Evolutionary conservation across 2,329 filamentous ascomycete genomes (phyloP).

Genomic region (Microascus cirrosus): DNA sequence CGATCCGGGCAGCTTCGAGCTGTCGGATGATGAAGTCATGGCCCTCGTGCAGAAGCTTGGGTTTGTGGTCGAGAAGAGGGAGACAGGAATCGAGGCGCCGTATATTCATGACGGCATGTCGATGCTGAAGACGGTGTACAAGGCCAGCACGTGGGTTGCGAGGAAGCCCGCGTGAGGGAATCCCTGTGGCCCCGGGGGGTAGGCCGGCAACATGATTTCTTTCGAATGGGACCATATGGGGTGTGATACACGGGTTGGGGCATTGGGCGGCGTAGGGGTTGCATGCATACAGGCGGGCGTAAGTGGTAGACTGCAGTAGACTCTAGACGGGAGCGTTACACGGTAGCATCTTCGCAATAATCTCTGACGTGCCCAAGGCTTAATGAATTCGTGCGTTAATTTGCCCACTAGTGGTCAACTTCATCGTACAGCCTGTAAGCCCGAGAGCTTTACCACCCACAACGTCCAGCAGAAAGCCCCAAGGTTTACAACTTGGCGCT

Average conservation of each 20-base stretch:
- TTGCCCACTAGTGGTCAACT: not conserved
- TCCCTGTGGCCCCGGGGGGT: not conserved
- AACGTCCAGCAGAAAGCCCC: not conserved
- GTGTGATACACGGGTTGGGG: not conserved
- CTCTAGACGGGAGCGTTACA: not conserved
- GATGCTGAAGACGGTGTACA: constrained; percentile 78
- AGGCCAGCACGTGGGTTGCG: constrained; percentile 75
- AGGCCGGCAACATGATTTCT: not conserved
- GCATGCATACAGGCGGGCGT: not conserved
- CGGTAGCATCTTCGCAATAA: not conserved
- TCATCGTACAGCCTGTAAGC: not conserved
- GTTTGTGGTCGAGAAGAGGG: constrained; percentile 58
- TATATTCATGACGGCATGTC: constrained; percentile 81
- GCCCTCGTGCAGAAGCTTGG: constrained; percentile 63
- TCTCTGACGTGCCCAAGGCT: not conserved
- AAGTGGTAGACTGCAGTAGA: not conserved
- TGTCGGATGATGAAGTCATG: constrained; percentile 81
- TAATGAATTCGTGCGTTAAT: not conserved
- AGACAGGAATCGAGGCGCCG: constrained; percentile 54
- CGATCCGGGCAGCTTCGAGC: constrained; percentile 81
- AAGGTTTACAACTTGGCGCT: constrained; percentile 11
- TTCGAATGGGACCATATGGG: not conserved
- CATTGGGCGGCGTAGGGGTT: not conserved
- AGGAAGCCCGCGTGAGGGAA: constrained; percentile 42
- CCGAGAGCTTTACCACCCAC: not conserved